Evolutionary conservation across 2,329 filamentous ascomycete species (phyloP), one percentile per base, ranked within the genome.

Genomic region (Aspergillus sp.): DNA sequence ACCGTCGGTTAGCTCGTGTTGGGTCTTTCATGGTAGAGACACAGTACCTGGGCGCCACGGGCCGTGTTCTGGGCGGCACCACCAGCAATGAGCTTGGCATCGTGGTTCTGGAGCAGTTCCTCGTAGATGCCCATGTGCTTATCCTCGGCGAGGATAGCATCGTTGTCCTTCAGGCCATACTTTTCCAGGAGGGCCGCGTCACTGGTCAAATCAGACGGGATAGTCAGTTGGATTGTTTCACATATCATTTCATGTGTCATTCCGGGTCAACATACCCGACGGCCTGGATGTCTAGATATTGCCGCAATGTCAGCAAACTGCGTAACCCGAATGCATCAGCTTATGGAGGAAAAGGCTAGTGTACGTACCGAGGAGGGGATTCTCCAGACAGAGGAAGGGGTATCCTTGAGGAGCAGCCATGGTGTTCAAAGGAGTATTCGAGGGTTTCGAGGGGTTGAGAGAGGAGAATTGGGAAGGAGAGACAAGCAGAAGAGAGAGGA

Each of bases 11-110:
- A 23, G n/a, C 34, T 38, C 7, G 34, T 16, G 14, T 38, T 11
- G 14, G 14, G 11, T 5, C 3, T n/a, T 17, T 7, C 14, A 38
- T 38, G 6, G 34, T 13, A 16, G 34, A 29, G 34, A 38, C 5
- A 13, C 34, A 64, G 51, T 77, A 83, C 81, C 74, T 94, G 90
- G 59, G 93, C 94, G 64, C 94, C 94, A 69, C 94, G 88, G 64
- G 94, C 93, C 49, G 91, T 95, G 84, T 99, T 99, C 79, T 99
- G 94, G 25, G 94, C 94, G 52, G 94, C 94, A 68, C 94, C 94
- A 61, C 94, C 94, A 50, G 94, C 91, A 70, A 97, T 94, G 72
- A 97, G 82, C 78, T 96, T 95, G 59, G 93, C 93, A 66, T 94
- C 85, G 78, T 87, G 90, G 82, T 94, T 88, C 66, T 97, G 84